Base-by-base conservation (phyloP, 352 stramenopile genomes). In the Globisporangium okanoganense region DNA sequence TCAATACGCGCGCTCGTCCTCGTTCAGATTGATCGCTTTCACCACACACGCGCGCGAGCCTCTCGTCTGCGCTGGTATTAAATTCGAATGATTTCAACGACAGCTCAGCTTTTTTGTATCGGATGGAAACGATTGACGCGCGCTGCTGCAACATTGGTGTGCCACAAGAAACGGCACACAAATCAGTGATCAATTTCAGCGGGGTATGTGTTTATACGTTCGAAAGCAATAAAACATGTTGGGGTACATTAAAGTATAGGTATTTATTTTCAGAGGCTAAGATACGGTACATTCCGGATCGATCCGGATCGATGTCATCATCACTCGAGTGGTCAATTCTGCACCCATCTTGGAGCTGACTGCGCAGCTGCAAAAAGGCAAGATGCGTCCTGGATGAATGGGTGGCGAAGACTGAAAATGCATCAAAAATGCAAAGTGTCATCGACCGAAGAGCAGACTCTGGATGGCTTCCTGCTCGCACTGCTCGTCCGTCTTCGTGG, bases 391-490 rank as follows among this genome's bases (percentile, higher is more conserved):
- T 22, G 40, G 38, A 6, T 45, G 40, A n/a, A 3, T 45, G 40
- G 40, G 14, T 45, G 18, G 40, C 40, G 40, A 22, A 14, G 6
- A 45, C 18, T 45, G 40, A 22, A 20, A 43, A 43, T 7, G 14
- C n/a, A 25, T 38, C 25, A 7, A 1, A 13, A 2, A n/a, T 43
- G 36, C n/a, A 7, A 22, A 36, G 48, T 45, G 18, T 56, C 47
- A 63, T 33, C 45, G 33, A 1, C 38, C 57, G 27, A 89, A 89
- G n/a, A 89, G 66, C 29, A 89, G 64, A 31, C 59, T 76, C 59
- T 73, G 64, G 52, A 87, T 83, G 9, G 79, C 79, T 53, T 88
- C 80, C 59, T 75, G 73, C 70, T 88, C 76, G 44, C 72, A 76
- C 66, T 86, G 75, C 29, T 78, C 72, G 27, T 83, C 66, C 1